These are phyloP conservation scores for Rhipidocladum racemiflorum DNA, from an alignment of 176 grass and related monocot species.

Conservation along the genomic window DNA sequence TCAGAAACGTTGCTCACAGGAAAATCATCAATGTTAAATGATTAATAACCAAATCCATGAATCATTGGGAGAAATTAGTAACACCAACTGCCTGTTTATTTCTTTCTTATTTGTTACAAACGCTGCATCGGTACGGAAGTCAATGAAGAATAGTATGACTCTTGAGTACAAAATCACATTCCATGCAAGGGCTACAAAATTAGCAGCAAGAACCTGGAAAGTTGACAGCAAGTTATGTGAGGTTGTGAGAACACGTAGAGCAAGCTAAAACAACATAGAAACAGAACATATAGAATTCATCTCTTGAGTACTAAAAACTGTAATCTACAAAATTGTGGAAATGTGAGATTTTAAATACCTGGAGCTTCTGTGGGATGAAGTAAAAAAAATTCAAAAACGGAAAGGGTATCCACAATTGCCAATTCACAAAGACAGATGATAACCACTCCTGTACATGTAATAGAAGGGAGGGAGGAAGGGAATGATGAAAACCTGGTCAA, in stretches of 20 bases:
- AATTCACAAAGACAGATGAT: constrained; percentile 61
- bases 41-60: not conserved
- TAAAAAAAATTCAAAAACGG: constrained; percentile 92
- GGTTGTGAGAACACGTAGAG: not conserved
- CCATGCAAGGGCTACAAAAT: constrained; percentile 78
- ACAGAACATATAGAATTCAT: not conserved
- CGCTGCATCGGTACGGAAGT: not conserved
- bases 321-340: not conserved
- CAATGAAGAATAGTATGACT: constrained; percentile 24
- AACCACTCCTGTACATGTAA: constrained; percentile 55
- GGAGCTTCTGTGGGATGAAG: constrained; percentile 89
- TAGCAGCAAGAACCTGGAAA: constrained; percentile 65
- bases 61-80: not conserved
- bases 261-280: not conserved
- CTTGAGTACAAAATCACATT: constrained; percentile 87
- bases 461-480: not conserved
- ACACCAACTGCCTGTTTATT: not conserved
- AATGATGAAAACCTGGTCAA: constrained; percentile 64
- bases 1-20: not conserved
- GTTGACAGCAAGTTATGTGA: not conserved
- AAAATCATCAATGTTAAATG: not conserved
- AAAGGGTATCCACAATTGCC: constrained; percentile 95
- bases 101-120: not conserved
- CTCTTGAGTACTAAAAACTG: not conserved
- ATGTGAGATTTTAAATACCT: constrained; percentile 43